Evolutionary conservation across 2,329 filamentous ascomycete genomes (phyloP), one percentile per base, ranked within the genome.

Genomic region (Phaeosphaeriaceae sp.): DNA sequence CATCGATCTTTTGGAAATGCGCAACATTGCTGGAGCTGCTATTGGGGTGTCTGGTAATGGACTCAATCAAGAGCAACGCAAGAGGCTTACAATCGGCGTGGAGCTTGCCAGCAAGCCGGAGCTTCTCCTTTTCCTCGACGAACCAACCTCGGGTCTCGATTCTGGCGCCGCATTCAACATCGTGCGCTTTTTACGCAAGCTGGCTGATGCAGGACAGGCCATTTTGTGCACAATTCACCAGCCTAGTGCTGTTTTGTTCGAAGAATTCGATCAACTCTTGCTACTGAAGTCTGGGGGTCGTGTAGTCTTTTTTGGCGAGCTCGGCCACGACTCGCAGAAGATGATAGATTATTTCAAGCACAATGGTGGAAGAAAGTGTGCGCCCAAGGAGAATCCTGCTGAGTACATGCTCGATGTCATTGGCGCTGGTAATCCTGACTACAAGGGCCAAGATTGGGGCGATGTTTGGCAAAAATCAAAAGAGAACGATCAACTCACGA

Each of bases 81-180:
- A 91, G 70, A 82, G 87, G 48, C 83, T 90, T 10, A 89, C 85
- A 0, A 88, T 88, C 48, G 85, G 84, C 40, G 85, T 88, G 17
- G 85, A 88, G 65, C 76, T 88, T 46, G 85, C 85, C 10, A 84
- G 83, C 1, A 87, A 91, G 76, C 90, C 90, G 0, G 86, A 91
- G 65, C 80, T 93, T 6, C 82, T 93, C 1, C 83, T 93, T 42
- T 93, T 93, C 80, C 79, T 93, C 21, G 90, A 93, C 63, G 90
- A 93, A 76, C 91, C 90, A 0, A 93, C 90, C 0, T 90, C 88
- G 1, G 91, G 91, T 4, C 68, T 92, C 0, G 90, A 92, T 63
- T 88, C 88, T 2, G 85, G 89, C 54, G 88, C 89, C 5, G 89
- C 90, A 0, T 89, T 82, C 70, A 86, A 87, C 60, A 89, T 85